Base-by-base conservation (phyloP, 2,329 filamentous ascomycete species). In the Arthrobotrys iridis region DNA sequence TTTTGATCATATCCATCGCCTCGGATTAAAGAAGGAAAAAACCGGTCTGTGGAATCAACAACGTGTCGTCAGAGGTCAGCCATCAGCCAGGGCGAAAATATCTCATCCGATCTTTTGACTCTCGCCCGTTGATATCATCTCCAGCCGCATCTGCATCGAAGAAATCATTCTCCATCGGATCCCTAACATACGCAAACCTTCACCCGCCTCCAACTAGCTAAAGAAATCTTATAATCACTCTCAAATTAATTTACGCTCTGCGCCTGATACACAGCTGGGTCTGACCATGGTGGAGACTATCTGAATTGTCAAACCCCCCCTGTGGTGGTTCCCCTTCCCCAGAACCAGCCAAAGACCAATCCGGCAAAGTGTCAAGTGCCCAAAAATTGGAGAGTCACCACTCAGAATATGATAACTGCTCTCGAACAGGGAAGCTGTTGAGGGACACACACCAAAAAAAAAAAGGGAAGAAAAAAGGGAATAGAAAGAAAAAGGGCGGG, bases 381-480 rank as follows among this genome's bases (percentile, higher is more conserved):
- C 30, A 52, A 28, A 33, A 55, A 22, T 24, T 15, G 4, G 4
- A 55, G 50, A 55, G 50, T 55, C 37, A 30, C 35, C 18, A 18
- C 41, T 28, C 13, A 28, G 45, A 30, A 50, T 52, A 52, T 8
- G 46, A 52, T 45, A 41, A 35, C 52, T 45, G 46, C 35, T 55
- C 68, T 73, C 35, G 50, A 65, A 60, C 59, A 43, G 60, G 67
- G 46, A 64, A 64, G 68, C 60, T 73, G 58, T 35, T 46, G n/a
- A n/a, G n/a, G n/a, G n/a, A n/a, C n/a, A n/a, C n/a, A n/a, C n/a
- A n/a, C n/a, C n/a, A 66, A 24, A 30, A 60, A 15, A 59, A 37
- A 13, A 41, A 48, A 13, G 68, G 63, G 22, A 18, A 66, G 20
- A 41, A 63, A 37, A 37, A 52, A 24, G 24, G 52, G 18, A 71